phyloP scores from a whole-genome alignment of 495 filamentous ascomycete species.

The Aspergillus asperescens region DNA sequence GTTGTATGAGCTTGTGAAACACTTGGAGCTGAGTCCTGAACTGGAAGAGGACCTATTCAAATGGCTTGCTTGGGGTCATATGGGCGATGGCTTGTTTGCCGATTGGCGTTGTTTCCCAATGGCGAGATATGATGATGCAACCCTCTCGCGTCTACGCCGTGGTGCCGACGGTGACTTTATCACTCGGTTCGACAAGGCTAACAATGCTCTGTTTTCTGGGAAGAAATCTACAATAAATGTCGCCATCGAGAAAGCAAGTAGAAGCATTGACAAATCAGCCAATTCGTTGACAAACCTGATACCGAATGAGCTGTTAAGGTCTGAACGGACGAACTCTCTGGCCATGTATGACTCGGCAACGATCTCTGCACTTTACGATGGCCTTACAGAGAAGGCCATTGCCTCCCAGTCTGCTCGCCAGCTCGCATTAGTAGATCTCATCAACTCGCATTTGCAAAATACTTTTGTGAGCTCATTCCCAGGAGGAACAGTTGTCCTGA shows the following conservation, averaged over 20 bases:
- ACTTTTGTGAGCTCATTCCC: conserved; percentile 78
- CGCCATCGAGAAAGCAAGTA: conserved; percentile 60
- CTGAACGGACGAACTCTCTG: conserved; percentile 62
- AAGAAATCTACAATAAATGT: conserved; percentile 59
- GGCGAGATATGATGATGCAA: conserved; percentile 66
- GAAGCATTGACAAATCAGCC: conserved; percentile 44
- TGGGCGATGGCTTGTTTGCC: conserved; percentile 79
- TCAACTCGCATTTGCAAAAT: conserved; percentile 80
- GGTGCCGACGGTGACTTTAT: conserved; percentile 63
- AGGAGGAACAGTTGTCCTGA: conserved; percentile 70
- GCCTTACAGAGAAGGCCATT: conserved; percentile 57
- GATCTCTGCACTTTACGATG: conserved; percentile 57
- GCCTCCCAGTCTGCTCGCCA: conserved; percentile 54
- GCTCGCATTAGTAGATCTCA: conserved; percentile 60
- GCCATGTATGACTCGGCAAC: conserved; percentile 70
- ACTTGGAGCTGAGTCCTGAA: conserved; percentile 44
- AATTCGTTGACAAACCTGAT: conserved; percentile 57
- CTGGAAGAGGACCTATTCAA: conserved; percentile 70
- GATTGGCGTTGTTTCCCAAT: conserved; percentile 82
- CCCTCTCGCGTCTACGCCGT: conserved; percentile 65
- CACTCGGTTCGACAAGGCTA: conserved; percentile 68
- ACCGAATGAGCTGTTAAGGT: conserved; percentile 51
- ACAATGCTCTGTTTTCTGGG: conserved; percentile 68
- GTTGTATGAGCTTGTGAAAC: conserved; percentile 60
- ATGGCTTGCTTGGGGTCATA: conserved; percentile 91